Percentiles rank a stretch among this genome's conserved stretches.
Evolutionary conservation across 1,139 yeast genomes (phyloP).

Genomic region (Hyphopichia fennica): DNA sequence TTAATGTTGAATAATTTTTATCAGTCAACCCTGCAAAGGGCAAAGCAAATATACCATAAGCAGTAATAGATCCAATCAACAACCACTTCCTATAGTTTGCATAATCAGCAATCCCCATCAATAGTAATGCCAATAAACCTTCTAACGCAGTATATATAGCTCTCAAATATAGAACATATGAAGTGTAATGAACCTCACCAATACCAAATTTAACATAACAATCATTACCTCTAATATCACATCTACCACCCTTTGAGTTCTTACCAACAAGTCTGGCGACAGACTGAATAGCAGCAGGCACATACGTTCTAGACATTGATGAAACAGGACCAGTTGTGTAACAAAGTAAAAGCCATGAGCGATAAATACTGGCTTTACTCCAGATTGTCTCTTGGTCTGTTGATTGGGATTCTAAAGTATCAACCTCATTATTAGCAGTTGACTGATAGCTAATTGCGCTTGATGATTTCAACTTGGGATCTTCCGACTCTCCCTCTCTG

Average conservation of each 20-base stretch:
- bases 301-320: conserved; percentile 43
- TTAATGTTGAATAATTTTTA: conserved; percentile 21
- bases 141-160: conserved; percentile 43
- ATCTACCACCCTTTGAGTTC: conserved; percentile 22
- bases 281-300: conserved; percentile 45
- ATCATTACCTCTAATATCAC: conserved; percentile 33
- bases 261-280: conserved; percentile 35
- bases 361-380: background rate
- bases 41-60: conserved; percentile 37
- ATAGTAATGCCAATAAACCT: conserved; percentile 35
- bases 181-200: conserved; percentile 34
- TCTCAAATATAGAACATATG: conserved; percentile 38
- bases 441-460: background rate
- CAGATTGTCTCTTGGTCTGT: background rate
- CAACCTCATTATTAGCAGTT: background rate
- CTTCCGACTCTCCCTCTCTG: too few relatives aligned
- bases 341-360: conserved; percentile 4
- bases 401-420: background rate
- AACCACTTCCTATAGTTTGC: conserved; percentile 38
- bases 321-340: conserved; percentile 15
- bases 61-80: conserved; percentile 27
- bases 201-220: conserved; percentile 40
- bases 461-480: background rate
- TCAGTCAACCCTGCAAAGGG: conserved; percentile 38
- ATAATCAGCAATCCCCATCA: conserved; percentile 47